A percentile compares a stretch with the other conserved stretches of the same genome.
Evolutionary conservation across 768 basidiomycete species (phyloP).

Genomic region (Fistulinella prunicolor): DNA sequence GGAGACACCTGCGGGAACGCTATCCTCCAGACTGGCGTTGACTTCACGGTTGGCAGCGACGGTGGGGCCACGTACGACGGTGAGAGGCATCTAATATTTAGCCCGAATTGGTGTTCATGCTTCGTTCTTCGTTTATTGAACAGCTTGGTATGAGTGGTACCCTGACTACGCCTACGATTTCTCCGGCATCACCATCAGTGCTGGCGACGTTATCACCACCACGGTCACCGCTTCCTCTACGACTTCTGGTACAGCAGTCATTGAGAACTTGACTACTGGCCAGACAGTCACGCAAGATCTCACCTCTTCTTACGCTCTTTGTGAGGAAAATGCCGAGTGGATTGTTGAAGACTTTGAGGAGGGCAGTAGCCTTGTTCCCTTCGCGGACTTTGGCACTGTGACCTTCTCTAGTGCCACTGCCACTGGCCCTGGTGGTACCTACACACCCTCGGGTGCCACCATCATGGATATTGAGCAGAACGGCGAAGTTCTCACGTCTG

Average conservation of each 20-base stretch:
- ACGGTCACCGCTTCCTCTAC: slow-evolving; percentile 17
- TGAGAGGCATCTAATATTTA: background rate
- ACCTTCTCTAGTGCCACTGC: slow-evolving; percentile 13
- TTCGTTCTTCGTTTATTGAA: background rate
- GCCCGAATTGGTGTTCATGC: background rate
- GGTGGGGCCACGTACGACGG: slow-evolving; percentile 10
- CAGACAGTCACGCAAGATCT: slow-evolving; percentile 3
- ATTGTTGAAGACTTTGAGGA: slow-evolving; percentile 22
- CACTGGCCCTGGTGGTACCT: slow-evolving; percentile 3
- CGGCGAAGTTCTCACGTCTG: slow-evolving; percentile 8
- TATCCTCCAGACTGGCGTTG: slow-evolving; percentile 22
- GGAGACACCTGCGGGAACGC: slow-evolving; percentile 7
- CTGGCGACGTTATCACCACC: slow-evolving; percentile 16
- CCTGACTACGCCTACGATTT: slow-evolving; percentile 16
- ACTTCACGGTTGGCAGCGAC: slow-evolving; percentile 1
- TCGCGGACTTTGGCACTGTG: slow-evolving; percentile 22
- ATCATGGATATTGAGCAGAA: slow-evolving; percentile 14
- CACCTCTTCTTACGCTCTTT: slow-evolving; percentile 17
- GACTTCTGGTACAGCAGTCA: slow-evolving; percentile 15
- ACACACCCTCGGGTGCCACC: slow-evolving; percentile 8
- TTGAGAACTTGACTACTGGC: slow-evolving; percentile 20
- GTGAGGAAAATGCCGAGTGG: slow-evolving; percentile 20
- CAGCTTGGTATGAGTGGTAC: slow-evolving; percentile 26
- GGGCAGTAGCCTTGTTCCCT: background rate
- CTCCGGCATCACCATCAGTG: slow-evolving; percentile 10